These are phyloP conservation scores for Amanita muscaria DNA, from an alignment of 768 basidiomycete genomes.

Conservation along the genomic window DNA sequence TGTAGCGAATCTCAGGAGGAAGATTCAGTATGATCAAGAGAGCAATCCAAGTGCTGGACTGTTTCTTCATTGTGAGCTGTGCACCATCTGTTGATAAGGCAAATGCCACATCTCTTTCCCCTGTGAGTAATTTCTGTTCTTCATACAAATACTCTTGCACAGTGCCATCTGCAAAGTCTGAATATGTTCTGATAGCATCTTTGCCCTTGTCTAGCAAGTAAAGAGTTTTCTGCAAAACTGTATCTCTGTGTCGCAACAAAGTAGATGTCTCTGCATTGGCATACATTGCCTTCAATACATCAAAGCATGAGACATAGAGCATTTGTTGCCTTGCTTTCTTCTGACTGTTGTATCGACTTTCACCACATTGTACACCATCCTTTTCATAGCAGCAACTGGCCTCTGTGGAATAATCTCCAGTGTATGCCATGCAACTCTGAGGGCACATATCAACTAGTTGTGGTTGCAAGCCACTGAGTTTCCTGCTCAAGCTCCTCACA, in stretches of 20 bases:
- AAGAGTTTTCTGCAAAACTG: slow-evolving; percentile 14
- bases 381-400: slow-evolving; percentile 12
- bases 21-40: slow-evolving; percentile 14
- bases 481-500: slow-evolving; percentile 11
- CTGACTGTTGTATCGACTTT: slow-evolving; percentile 9
- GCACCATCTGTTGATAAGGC: slow-evolving; percentile 17
- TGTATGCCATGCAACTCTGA: slow-evolving; percentile 17
- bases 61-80: slow-evolving; percentile 17
- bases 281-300: slow-evolving; percentile 19
- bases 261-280: slow-evolving; percentile 19
- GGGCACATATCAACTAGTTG: slow-evolving; percentile 19
- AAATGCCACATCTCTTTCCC: slow-evolving; percentile 9
- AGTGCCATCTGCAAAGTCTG: slow-evolving; percentile 19
- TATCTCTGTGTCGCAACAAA: slow-evolving; percentile 18
- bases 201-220: slow-evolving; percentile 12
- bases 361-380: slow-evolving; percentile 10
- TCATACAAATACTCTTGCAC: slow-evolving; percentile 15
- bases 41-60: slow-evolving; percentile 14
- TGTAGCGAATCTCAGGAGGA: slow-evolving; percentile 12
- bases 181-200: slow-evolving; percentile 9
- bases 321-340: slow-evolving; percentile 16
- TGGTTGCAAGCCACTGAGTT: no score
- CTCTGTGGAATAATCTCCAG: slow-evolving; percentile 12
- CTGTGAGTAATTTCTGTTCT: slow-evolving; percentile 16
- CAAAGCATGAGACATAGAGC: slow-evolving; percentile 14